These are phyloP conservation scores for Hyaloscypha hepaticicola DNA, from an alignment of 495 filamentous ascomycete genomes.

Conservation along the genomic window DNA sequence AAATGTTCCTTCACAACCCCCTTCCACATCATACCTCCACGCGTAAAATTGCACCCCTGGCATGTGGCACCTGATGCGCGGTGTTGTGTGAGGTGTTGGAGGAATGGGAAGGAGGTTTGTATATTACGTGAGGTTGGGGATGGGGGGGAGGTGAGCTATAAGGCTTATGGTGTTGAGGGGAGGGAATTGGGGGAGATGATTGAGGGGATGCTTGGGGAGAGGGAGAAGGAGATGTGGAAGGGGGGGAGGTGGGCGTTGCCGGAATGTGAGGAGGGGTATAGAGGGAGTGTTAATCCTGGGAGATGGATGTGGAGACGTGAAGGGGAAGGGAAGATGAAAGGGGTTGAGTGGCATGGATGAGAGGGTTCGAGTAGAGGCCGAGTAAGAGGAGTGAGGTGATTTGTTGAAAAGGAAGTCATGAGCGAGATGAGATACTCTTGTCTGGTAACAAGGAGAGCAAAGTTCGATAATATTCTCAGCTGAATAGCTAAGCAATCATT, in stretches of 20 bases:
- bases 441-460: background rate
- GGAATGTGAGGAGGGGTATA: background rate
- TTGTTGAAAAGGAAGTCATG: background rate
- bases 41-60: background rate
- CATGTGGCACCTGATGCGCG: background rate
- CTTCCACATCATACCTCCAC: background rate
- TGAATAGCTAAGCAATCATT: background rate
- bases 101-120: constrained; percentile 5
- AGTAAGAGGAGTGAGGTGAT: background rate
- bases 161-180: background rate
- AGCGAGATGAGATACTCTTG: background rate
- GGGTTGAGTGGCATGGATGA: too few species aligned
- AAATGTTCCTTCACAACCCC: constrained; percentile 7
- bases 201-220: background rate
- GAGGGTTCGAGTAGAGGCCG: too few species aligned
- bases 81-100: constrained; percentile 3
- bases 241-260: background rate
- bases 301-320: background rate
- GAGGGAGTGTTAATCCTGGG: background rate
- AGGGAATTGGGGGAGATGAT: background rate
- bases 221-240: background rate
- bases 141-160: background rate
- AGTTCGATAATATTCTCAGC: background rate
- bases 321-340: background rate
- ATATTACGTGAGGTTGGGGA: background rate